Evolutionary conservation across 306 rosid species (phyloP), one percentile per base, ranked within the genome.

Genomic region (Astragalus glycyphyllos): DNA sequence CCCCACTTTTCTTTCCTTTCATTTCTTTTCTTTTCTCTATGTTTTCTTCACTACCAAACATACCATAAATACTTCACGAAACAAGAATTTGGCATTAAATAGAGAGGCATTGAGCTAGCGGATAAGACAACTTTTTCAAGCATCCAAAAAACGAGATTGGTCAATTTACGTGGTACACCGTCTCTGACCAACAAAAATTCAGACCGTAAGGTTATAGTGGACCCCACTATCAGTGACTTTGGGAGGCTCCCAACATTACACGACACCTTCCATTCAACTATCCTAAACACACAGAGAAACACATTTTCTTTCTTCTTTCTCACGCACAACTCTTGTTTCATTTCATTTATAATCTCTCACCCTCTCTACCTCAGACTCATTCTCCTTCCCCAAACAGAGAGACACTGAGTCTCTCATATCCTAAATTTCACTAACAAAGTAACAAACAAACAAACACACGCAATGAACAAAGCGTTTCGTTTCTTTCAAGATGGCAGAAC

Each of bases 81-180:
- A 20, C 23, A 20, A 20, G 23, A 26, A 26, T 26, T 26, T 26
- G 31, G 31, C 31, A 26, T 26, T 26, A 26, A 26, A 1, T 26
- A 26, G 31, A 2, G 1, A 20, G n/a, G n/a, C n/a, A n/a, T n/a
- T n/a, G n/a, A 23, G 29, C 29, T 23, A 23, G 29, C 2, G 2
- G 29, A 23, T 23, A 23, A 23, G 2, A 2, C 29, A 23, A 23
- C 29, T 1, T 23, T 23, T 23, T 1, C 31, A 26, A 26, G 31
- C 31, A 26, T 26, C 31, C 31, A 3, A 26, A 23, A 35, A n/a
- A 69, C 14, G 4, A 71, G 10, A 45, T 15, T 15, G 37, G 20
- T 11, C 1, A 14, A 63, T 32, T n/a, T 76, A 47, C 67, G 49
- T 67, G 50, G 85, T 51, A 55, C 81, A 58, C 81, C 85, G 50